Conservation (phyloP, 805 yeast species). For the Wickerhamiella kazuoi region DNA sequence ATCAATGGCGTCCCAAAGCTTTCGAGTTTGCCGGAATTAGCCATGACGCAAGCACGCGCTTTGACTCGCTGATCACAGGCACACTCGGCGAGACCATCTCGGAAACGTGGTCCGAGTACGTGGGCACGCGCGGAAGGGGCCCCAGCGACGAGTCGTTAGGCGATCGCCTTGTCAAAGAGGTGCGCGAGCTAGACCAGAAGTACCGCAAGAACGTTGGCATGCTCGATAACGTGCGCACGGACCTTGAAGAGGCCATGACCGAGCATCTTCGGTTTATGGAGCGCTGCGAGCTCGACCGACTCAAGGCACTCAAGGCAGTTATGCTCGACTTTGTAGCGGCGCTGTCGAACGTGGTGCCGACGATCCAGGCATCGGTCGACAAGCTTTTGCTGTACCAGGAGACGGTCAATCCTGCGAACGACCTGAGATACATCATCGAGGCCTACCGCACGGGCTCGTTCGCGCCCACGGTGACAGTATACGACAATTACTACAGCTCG, state of each 20-base stretch:
- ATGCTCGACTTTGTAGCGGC: constrained; percentile 54
- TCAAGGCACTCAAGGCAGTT: constrained; percentile 58
- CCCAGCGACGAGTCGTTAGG: constrained; percentile 34
- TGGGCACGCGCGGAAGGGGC: constrained; percentile 6
- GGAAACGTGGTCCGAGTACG: constrained; percentile 5
- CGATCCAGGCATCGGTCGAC: constrained; percentile 42
- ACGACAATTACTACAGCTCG: constrained; percentile 65
- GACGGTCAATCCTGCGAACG: constrained; percentile 50
- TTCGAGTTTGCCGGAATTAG: constrained; percentile 33
- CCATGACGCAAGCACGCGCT: constrained; percentile 6
- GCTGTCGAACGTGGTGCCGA: constrained; percentile 40
- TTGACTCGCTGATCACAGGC: constrained; percentile 4
- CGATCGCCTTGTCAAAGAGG: constrained; percentile 37
- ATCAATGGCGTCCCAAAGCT: constrained; percentile 66
- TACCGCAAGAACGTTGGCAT: constrained; percentile 38
- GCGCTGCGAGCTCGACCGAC: constrained; percentile 62
- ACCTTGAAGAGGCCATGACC: constrained; percentile 49
- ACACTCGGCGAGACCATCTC: constrained; percentile 3
- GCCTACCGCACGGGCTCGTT: constrained; percentile 59
- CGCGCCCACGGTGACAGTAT: constrained; percentile 51
- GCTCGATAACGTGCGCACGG: constrained; percentile 51
- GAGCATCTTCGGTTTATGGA: constrained; percentile 66
- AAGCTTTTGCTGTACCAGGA: constrained; percentile 49
- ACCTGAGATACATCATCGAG: constrained; percentile 46
- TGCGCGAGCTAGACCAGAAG: constrained; percentile 36